phyloP scores from a whole-genome alignment of 345 rosid species.

The Brassica nigra region DNA sequence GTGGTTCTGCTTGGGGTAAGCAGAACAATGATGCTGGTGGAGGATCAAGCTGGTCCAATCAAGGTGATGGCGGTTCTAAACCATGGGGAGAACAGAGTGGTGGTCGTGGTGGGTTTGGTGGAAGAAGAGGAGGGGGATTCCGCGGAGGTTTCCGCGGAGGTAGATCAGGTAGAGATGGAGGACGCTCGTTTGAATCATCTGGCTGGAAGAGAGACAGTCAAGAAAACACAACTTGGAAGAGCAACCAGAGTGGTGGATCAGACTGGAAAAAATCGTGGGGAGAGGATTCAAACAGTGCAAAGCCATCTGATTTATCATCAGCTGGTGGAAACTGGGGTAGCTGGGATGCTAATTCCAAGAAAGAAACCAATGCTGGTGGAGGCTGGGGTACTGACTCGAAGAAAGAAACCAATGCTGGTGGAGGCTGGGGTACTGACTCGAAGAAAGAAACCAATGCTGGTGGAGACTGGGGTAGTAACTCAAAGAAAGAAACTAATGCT shows the following conservation, averaged over 20 bases:
- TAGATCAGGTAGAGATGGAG: slow-evolving; percentile 40
- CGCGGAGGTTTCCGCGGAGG: slow-evolving; percentile 46
- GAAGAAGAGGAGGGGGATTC: slow-evolving; percentile 42
- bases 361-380: slow-evolving; percentile 21
- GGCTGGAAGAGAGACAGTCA: slow-evolving; percentile 39
- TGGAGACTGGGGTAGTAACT: not conserved
- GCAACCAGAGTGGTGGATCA: slow-evolving; percentile 33
- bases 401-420: slow-evolving; percentile 17
- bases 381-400: slow-evolving; percentile 13
- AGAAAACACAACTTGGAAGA: slow-evolving; percentile 35
- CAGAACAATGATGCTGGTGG: slow-evolving; percentile 4
- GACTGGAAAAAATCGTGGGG: slow-evolving; percentile 40
- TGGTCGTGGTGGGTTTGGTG: slow-evolving; percentile 46
- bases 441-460: no score
- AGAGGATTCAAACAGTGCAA: slow-evolving; percentile 23
- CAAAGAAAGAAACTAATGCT: slow-evolving; percentile 25
- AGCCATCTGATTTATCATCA: slow-evolving; percentile 18
- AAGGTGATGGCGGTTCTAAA: slow-evolving; percentile 13
- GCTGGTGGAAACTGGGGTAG: slow-evolving; percentile 29
- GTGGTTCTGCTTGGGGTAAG: not conserved
- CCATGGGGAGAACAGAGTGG: slow-evolving; percentile 30
- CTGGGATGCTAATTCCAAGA: slow-evolving; percentile 33
- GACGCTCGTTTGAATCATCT: slow-evolving; percentile 35
- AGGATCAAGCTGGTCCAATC: slow-evolving; percentile 28
- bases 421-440: slow-evolving; percentile 6